Evolutionary conservation across 208 protist genomes (phyloP).

Genomic region (Trypanosoma avium): DNA sequence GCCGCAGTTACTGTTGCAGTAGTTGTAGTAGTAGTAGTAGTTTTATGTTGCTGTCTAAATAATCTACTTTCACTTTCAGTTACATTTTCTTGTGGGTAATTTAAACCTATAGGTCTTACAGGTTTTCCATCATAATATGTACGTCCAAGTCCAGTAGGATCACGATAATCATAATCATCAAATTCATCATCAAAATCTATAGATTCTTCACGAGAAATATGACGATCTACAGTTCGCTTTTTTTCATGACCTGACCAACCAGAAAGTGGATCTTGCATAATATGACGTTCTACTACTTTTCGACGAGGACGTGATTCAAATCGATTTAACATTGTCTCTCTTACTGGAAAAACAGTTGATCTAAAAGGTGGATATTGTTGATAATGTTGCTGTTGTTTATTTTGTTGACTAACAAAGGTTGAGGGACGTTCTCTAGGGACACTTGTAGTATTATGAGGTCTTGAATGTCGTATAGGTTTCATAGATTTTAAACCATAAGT

Average conservation of each 20-base stretch:
- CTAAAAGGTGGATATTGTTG: background rate
- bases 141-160: conserved; percentile 9
- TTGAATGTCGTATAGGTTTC: background rate
- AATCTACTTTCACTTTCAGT: background rate
- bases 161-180: background rate
- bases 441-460: background rate
- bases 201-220: conserved; percentile 2
- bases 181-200: conserved; percentile 11
- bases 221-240: background rate
- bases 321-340: background rate
- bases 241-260: background rate
- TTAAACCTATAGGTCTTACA: background rate
- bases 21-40: background rate
- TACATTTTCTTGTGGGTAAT: background rate
- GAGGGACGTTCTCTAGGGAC: background rate
- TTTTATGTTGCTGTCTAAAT: conserved; percentile 2
- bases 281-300: background rate
- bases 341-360: background rate
- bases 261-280: conserved; percentile 8
- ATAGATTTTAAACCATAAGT: background rate
- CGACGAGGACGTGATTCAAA: background rate
- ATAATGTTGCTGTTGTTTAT: background rate
- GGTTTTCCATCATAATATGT: conserved; percentile 26
- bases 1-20: too few relatives aligned
- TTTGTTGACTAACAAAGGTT: background rate